Evolutionary conservation across 2,329 filamentous ascomycete genomes (phyloP).

Genomic region (Aspergillus brunneoviolaceus): DNA sequence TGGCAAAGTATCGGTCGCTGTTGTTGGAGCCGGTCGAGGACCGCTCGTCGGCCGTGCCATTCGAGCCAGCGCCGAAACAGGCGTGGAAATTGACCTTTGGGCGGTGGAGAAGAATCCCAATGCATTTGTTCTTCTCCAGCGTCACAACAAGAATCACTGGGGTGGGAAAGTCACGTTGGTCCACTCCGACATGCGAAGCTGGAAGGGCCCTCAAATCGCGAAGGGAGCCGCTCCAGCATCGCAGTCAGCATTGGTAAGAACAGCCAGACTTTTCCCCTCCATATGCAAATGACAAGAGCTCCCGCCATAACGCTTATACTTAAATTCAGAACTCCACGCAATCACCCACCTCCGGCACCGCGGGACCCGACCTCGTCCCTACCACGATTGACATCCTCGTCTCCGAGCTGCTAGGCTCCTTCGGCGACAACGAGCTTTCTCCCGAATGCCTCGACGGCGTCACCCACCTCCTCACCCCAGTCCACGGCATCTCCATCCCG

Average conservation of each 20-base stretch:
- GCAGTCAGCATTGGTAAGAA: neutral
- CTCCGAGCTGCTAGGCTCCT: slow-evolving; percentile 87
- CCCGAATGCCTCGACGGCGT: slow-evolving; percentile 96
- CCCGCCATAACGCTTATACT: too few species aligned
- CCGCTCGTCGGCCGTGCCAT: slow-evolving; percentile 87
- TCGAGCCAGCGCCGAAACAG: slow-evolving; percentile 72
- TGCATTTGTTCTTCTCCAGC: slow-evolving; percentile 86
- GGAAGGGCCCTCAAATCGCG: slow-evolving; percentile 70
- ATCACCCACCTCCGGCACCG: slow-evolving; percentile 24
- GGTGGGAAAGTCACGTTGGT: slow-evolving; percentile 76
- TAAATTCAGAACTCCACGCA: slow-evolving; percentile 40
- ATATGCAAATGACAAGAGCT: slow-evolving; percentile 15
- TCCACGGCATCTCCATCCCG: slow-evolving; percentile 89
- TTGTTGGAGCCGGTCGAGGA: slow-evolving; percentile 89
- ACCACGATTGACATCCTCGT: slow-evolving; percentile 78
- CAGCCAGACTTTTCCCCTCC: slow-evolving; percentile 27
- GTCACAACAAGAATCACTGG: slow-evolving; percentile 84
- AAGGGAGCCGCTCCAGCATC: slow-evolving; percentile 19
- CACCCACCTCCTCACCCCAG: slow-evolving; percentile 78
- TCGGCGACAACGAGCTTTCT: slow-evolving; percentile 94
- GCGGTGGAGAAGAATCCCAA: slow-evolving; percentile 98
- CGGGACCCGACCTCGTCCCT: slow-evolving; percentile 22
- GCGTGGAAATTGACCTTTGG: slow-evolving; percentile 80
- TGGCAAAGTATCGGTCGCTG: slow-evolving; percentile 77
- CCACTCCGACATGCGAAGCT: slow-evolving; percentile 95